phyloP scores from a whole-genome alignment of 352 stramenopile genomes.

The Chrysophaeum taylorii region DNA sequence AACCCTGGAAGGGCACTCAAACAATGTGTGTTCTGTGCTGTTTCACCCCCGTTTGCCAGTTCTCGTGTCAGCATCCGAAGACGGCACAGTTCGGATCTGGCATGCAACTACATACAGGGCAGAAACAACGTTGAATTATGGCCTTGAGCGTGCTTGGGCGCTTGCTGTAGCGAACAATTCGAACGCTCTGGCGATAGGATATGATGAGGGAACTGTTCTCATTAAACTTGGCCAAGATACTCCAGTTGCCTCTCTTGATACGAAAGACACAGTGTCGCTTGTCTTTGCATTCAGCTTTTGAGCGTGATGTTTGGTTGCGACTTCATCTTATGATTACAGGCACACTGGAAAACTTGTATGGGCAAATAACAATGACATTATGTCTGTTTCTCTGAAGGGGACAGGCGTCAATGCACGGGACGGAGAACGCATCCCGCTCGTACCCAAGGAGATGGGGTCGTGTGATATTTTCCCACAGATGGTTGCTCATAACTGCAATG shows the following conservation, averaged over 20 bases:
- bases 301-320: not conserved
- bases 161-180: slow-evolving; percentile 61
- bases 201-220: slow-evolving; percentile 90
- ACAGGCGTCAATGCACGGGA: slow-evolving; percentile 49
- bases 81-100: slow-evolving; percentile 73
- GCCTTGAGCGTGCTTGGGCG: slow-evolving; percentile 94
- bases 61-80: slow-evolving; percentile 92
- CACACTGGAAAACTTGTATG: slow-evolving; percentile 89
- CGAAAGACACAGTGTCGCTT: slow-evolving; percentile 32
- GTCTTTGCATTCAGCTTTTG: slow-evolving; percentile 11
- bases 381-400: slow-evolving; percentile 80
- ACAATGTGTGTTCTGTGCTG: slow-evolving; percentile 93
- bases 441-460: slow-evolving; percentile 80
- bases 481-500: slow-evolving; percentile 97
- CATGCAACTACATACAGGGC: slow-evolving; percentile 81
- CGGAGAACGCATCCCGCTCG: slow-evolving; percentile 67
- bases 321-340: not conserved
- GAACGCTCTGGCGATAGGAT: slow-evolving; percentile 86
- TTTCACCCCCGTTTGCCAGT: slow-evolving; percentile 97
- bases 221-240: slow-evolving; percentile 93
- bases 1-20: slow-evolving; percentile 93
- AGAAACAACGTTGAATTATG: slow-evolving; percentile 98
- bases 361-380: slow-evolving; percentile 95
- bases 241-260: slow-evolving; percentile 94
- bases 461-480: slow-evolving; percentile 95